Base-by-base conservation (phyloP, 2,329 filamentous ascomycete genomes). In the Dactylellina haptotyla region DNA sequence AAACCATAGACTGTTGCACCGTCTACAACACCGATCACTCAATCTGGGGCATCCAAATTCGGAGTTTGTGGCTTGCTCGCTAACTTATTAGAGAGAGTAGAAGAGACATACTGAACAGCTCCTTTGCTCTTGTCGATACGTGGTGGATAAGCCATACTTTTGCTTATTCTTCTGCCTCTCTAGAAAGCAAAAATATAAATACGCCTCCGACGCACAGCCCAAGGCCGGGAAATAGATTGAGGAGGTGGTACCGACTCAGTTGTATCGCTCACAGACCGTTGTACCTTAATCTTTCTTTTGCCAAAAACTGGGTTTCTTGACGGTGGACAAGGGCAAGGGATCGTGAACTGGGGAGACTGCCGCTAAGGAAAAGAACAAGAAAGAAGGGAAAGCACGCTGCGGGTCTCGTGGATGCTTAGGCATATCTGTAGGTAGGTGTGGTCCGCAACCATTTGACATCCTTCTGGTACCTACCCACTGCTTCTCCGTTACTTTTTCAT, bases 231-330 rank as follows among this genome's bases (percentile, higher is more conserved):
- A 43, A 56, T 26, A 45, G 54, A 66, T 73, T 41, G 54, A 62
- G 69, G 61, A 73, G 69, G 67, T 72, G 69, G 69, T 73, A 73
- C 69, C 69, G 69, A 73, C 54, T 30, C 37, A 66, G 46, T 73
- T 73, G 69, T 73, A 73, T 54, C 48, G 53, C 50, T 30, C 53
- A 26, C 45, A 26, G 48, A 12, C 20, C 23, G 62, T 66, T 73
- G 69, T 73, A 73, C 69, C 69, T 73, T 67, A 67, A 48, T 67
- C 32, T 58, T 25, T 46, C 16, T 46, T 34, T 39, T 58, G 39
- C 43, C 43, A 61, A 39, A 65, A 66, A 73, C 59, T 73, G 61
- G 67, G 67, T 65, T 62, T 69, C 45, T 39, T 58, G 16, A 20
- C 20, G 45, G 51, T 50, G 46, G 50, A 66, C 69, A 59, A 53